A percentile compares a stretch with the other conserved stretches of the same genome.
These are phyloP conservation scores for Mucor plumbeus DNA, from an alignment of 371 early-diverging fungal species.

Conservation along the genomic window DNA sequence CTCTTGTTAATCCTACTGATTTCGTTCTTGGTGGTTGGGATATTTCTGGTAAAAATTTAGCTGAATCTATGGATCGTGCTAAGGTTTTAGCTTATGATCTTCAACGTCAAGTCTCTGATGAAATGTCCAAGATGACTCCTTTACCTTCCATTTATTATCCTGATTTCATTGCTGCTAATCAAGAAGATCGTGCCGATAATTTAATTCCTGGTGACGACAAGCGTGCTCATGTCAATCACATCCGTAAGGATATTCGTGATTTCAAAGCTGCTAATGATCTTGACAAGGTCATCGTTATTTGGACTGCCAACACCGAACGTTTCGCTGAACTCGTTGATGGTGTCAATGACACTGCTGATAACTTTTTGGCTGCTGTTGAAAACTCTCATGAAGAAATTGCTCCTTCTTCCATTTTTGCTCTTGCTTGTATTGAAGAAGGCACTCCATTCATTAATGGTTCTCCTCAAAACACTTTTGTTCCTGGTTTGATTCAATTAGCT, in stretches of 20 bases:
- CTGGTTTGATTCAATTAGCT: slow-evolving; percentile 89
- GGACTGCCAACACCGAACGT: slow-evolving; percentile 99
- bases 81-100: slow-evolving; percentile 94
- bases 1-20: slow-evolving; percentile 96
- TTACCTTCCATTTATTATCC: slow-evolving; percentile 96
- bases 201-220: slow-evolving; percentile 81
- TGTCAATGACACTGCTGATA: slow-evolving; percentile 95
- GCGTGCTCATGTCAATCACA: slow-evolving; percentile 86
- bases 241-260: slow-evolving; percentile 91
- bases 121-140: slow-evolving; percentile 81
- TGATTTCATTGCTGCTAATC: slow-evolving; percentile 96
- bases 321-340: slow-evolving; percentile 81
- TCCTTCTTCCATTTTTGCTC: slow-evolving; percentile 96
- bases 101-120: slow-evolving; percentile 87
- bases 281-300: slow-evolving; percentile 94
- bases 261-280: slow-evolving; percentile 88
- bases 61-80: slow-evolving; percentile 91
- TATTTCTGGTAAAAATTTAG: slow-evolving; percentile 85
- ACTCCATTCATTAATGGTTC: slow-evolving; percentile 97
- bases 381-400: slow-evolving; percentile 86
- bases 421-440: slow-evolving; percentile 94
- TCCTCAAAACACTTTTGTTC: slow-evolving; percentile 98
- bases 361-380: slow-evolving; percentile 83
- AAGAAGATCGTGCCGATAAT: slow-evolving; percentile 95
- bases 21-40: slow-evolving; percentile 98